Evolutionary conservation across 2,329 filamentous ascomycete species (phyloP).

Genomic region (Alternaria novae-zelandiae): DNA sequence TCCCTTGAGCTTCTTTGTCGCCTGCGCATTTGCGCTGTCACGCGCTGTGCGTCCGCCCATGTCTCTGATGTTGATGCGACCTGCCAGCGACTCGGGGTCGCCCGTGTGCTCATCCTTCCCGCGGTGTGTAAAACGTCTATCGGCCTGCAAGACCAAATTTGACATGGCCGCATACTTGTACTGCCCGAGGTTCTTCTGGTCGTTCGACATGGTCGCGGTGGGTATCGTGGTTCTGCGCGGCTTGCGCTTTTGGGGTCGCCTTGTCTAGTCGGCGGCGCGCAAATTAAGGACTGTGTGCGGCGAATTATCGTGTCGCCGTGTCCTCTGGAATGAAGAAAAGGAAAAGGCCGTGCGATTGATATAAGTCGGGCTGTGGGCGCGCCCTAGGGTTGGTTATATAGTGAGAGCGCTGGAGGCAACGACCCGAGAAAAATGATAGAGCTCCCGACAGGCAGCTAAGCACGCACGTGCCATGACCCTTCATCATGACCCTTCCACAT

Average conservation of each 20-base stretch:
- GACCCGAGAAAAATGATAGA: constrained; percentile 16
- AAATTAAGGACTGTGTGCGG: constrained; percentile 10
- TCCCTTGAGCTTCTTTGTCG: constrained; percentile 70
- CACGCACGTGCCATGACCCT: constrained; percentile 12
- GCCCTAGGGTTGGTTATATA: constrained; percentile 29
- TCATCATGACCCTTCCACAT: background rate
- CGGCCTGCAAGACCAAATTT: constrained; percentile 99
- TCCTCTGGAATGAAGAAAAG: constrained; percentile 12
- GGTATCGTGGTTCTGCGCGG: constrained; percentile 24
- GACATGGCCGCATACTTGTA: constrained; percentile 99
- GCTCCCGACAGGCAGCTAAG: constrained; percentile 14
- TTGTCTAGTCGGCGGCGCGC: constrained; percentile 10
- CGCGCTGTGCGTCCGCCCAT: constrained; percentile 88
- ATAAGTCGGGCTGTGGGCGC: constrained; percentile 27
- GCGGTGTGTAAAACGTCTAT: constrained; percentile 92
- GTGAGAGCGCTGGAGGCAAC: constrained; percentile 17
- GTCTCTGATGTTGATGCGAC: constrained; percentile 88
- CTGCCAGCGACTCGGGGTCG: constrained; percentile 95
- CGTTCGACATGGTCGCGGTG: constrained; percentile 34
- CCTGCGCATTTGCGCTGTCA: constrained; percentile 80
- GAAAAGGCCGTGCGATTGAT: constrained; percentile 13
- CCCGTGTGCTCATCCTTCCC: constrained; percentile 94
- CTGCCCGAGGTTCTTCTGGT: constrained; percentile 77
- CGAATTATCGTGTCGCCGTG: constrained; percentile 8
- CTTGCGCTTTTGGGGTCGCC: constrained; percentile 25